These are phyloP conservation scores for Acidiella bohemica DNA, from an alignment of 495 filamentous ascomycete genomes.

Conservation along the genomic window DNA sequence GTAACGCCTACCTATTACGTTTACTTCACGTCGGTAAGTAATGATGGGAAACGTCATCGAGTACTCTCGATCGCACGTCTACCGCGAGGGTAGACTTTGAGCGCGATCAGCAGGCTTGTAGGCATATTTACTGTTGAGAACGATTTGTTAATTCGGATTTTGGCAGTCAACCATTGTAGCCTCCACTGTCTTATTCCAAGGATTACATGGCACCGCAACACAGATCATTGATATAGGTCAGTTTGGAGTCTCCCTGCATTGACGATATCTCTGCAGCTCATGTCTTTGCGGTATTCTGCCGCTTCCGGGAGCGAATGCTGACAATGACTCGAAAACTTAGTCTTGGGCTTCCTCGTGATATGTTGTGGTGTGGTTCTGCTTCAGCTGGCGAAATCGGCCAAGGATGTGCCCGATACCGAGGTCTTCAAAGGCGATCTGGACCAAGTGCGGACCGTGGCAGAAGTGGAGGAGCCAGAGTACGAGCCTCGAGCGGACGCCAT, in stretches of 20 bases:
- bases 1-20: slow-evolving; percentile 98
- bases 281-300: no score
- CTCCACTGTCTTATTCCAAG: slow-evolving; percentile 81
- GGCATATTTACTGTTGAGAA: no score
- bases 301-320: no score
- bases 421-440: slow-evolving; percentile 89
- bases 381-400: slow-evolving; percentile 94
- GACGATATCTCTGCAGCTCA: no score
- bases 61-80: no score
- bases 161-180: slow-evolving; percentile 86
- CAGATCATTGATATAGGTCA: slow-evolving; percentile 83
- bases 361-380: slow-evolving; percentile 92
- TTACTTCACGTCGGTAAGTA: slow-evolving; percentile 93
- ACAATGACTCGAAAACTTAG: no score
- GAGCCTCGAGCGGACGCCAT: slow-evolving; percentile 96
- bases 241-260: no score
- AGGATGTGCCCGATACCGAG: slow-evolving; percentile 87
- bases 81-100: no score
- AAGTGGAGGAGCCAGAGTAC: slow-evolving; percentile 85
- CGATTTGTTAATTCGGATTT: no score
- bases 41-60: no score
- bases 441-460: slow-evolving; percentile 85
- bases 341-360: slow-evolving; percentile 88
- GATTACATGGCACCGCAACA: slow-evolving; percentile 74
- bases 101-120: no score